Base-by-base conservation (phyloP, 1,284 basidiomycete genomes). In the Laetiporus sulphureus region DNA sequence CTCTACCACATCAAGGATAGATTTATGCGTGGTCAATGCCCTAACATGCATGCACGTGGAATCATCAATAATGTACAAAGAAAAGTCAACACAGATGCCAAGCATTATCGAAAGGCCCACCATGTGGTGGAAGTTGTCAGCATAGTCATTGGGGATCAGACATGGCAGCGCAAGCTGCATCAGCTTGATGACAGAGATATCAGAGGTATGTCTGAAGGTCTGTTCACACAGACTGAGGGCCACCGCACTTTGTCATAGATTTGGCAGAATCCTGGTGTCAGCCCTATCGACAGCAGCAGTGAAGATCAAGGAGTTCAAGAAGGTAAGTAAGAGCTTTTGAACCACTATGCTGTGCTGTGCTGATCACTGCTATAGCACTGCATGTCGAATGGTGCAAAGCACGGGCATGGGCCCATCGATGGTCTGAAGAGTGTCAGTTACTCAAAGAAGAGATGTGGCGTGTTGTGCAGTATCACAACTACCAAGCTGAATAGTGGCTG, bases 401-500 rank as follows among this genome's bases (percentile, higher is more conserved):
- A n/a, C 39, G 46, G 4, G 47, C 47, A 3, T 50, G 60, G 0
- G 54, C 55, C 1, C 51, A 57, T 25, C 54, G 60, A 0, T 66
- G 58, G 58, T 45, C 53, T 15, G 63, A 67, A 44, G 63, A 67
- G 45, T 52, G 54, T 31, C 30, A 55, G 1, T 47, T 67, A 4
- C 38, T 67, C 0, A 32, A 42, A 3, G 65, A 66, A 42, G 65
- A 67, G 46, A 65, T 65, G 61, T 40, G 51, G 0, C 44, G 47
- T 3, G 38, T 40, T 0, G 19, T 49, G 1, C 16, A 18, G 15
- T 19, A 13, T 20, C 33, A 35, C n/a, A n/a, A 35, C 4, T 35
- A 20, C 16, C 20, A 35, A 13, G 18, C n/a, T 7, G 18, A 6
- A 4, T 6, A 22, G 18, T 35, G 33, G 33, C 20, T 35, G 7